Percentiles rank a stretch among this genome's conserved stretches.
Conservation (phyloP, 2,329 filamentous ascomycete species). For the Diaporthe velutina region DNA sequence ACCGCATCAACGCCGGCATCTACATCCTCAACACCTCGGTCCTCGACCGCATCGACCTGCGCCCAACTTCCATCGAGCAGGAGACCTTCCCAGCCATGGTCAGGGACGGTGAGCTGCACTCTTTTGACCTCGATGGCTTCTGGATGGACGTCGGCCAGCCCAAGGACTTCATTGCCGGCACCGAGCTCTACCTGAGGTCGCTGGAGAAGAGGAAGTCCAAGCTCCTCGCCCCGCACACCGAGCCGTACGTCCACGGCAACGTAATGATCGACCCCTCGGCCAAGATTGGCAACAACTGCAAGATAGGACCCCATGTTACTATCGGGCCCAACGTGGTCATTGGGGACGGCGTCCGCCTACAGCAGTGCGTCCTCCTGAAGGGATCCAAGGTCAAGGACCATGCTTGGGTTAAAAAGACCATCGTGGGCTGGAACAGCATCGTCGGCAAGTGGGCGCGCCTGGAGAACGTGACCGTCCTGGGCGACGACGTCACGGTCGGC, state of each 20-base stretch:
- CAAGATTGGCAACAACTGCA: constrained; percentile 98
- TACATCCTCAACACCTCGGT: constrained; percentile 97
- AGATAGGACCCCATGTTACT: constrained; percentile 96
- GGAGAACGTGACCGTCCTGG: constrained; percentile 98
- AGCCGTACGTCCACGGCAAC: constrained; percentile 91
- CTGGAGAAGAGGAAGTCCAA: constrained; percentile 92
- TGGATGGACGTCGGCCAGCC: constrained; percentile 99
- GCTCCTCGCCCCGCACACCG: constrained; percentile 78
- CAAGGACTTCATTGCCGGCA: constrained; percentile 97
- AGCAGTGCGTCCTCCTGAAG: constrained; percentile 90
- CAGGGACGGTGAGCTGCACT: constrained; percentile 90
- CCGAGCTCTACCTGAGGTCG: constrained; percentile 94
- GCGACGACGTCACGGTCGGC: constrained; percentile 96
- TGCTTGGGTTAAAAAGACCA: constrained; percentile 98
- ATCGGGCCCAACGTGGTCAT: constrained; percentile 94
- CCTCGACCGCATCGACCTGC: constrained; percentile 91
- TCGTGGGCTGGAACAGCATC: constrained; percentile 97
- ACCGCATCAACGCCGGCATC: constrained; percentile 98
- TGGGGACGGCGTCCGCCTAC: constrained; percentile 92
- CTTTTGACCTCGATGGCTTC: constrained; percentile 96
- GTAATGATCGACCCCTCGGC: constrained; percentile 94
- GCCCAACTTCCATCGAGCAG: constrained; percentile 97
- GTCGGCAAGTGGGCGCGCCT: constrained; percentile 96
- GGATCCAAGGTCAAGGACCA: constrained; percentile 98
- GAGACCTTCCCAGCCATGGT: constrained; percentile 98